Conservation (phyloP, 2,329 filamentous ascomycete species). For the Arthrobotrys megalospora region DNA sequence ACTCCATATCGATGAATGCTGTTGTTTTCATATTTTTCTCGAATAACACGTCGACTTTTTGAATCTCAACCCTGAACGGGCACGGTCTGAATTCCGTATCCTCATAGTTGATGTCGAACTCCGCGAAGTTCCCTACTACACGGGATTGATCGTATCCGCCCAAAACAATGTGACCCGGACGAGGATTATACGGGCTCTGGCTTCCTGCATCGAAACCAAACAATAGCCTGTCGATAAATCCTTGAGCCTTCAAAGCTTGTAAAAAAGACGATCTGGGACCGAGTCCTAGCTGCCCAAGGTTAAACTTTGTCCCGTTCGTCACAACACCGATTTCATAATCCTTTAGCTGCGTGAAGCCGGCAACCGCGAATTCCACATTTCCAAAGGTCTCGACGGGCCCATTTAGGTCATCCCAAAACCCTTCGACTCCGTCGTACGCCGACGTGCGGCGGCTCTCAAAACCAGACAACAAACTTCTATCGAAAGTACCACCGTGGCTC, state of each 20-base stretch:
- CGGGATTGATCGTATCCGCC: conserved; percentile 58
- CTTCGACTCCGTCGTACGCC: conserved; percentile 28
- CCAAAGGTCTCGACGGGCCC: conserved; percentile 49
- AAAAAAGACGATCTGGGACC: conserved; percentile 49
- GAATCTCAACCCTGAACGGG: conserved; percentile 53
- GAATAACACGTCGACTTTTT: conserved; percentile 45
- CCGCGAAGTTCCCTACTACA: conserved; percentile 44
- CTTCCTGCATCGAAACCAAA: conserved; percentile 58
- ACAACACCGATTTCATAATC: conserved; percentile 54
- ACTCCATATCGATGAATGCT: conserved; percentile 55
- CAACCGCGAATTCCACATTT: conserved; percentile 47
- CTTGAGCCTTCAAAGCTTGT: conserved; percentile 42
- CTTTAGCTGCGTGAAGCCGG: conserved; percentile 49
- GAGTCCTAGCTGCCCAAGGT: conserved; percentile 51
- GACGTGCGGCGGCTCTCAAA: conserved; percentile 31
- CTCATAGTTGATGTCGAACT: conserved; percentile 58
- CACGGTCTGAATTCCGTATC: conserved; percentile 56
- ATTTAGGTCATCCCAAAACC: conserved; percentile 54
- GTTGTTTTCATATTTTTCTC: conserved; percentile 32
- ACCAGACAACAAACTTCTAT: conserved; percentile 10
- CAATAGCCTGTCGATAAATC: conserved; percentile 42
- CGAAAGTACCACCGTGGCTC: conserved; percentile 47
- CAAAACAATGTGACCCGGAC: conserved; percentile 46
- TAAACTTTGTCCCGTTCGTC: conserved; percentile 50
- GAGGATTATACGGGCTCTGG: conserved; percentile 53